These are phyloP conservation scores for Sanghuangporus baumii DNA, from an alignment of 1,284 basidiomycete species.

Conservation along the genomic window DNA sequence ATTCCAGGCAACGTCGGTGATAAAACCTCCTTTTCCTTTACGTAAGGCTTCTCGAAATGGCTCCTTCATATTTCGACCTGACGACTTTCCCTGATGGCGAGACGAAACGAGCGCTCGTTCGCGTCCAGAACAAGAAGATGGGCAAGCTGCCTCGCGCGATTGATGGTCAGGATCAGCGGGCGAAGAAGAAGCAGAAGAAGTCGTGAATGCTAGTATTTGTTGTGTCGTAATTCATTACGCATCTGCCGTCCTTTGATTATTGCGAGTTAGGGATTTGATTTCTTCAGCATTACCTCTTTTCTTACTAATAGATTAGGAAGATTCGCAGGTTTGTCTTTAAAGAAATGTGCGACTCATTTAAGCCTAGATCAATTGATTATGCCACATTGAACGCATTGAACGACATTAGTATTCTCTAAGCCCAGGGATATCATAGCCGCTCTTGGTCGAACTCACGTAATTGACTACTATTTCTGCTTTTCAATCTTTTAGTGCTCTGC, in stretches of 20 bases:
- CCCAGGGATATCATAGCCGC: too few relatives aligned
- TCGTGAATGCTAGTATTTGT: neutral
- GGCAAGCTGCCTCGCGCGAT: conserved; percentile 29
- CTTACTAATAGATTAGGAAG: neutral
- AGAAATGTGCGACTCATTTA: too few relatives aligned
- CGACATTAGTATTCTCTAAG: too few relatives aligned
- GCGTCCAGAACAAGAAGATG: conserved; percentile 38
- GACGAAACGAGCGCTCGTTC: conserved; percentile 61
- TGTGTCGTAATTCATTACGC: neutral
- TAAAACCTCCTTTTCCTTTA: neutral
- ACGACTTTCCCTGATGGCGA: conserved; percentile 63
- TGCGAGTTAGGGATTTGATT: too few relatives aligned
- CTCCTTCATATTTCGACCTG: conserved; percentile 78
- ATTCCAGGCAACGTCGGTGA: neutral
- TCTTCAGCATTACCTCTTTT: neutral
- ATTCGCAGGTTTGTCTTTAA: too few relatives aligned
- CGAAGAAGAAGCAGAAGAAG: conserved; percentile 28
- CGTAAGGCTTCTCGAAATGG: conserved; percentile 78
- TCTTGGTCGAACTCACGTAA: too few relatives aligned
- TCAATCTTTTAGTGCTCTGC: neutral
- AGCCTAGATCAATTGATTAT: too few relatives aligned
- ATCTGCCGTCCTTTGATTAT: too few relatives aligned
- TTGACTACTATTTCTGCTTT: too few relatives aligned
- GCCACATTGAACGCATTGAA: too few relatives aligned
- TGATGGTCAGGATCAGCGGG: conserved; percentile 18